Evolutionary conservation across 192 early-diverging fungal genomes (phyloP).

Genomic region (Backusella macrospora): DNA sequence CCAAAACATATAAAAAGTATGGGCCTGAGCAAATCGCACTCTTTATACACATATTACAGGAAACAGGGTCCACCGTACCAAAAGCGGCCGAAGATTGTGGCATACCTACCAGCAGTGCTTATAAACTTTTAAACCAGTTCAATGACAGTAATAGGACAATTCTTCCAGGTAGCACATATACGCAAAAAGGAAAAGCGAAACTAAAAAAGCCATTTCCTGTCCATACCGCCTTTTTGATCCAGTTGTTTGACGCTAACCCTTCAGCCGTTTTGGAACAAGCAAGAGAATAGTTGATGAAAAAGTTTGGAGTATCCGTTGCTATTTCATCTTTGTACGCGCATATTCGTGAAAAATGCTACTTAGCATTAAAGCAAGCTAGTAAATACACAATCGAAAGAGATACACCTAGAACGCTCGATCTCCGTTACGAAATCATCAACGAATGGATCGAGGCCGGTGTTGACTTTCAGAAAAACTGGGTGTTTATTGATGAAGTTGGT

Average conservation of each 20-base stretch:
- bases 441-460: slow-evolving; percentile 7
- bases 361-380: background rate
- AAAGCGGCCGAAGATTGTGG: slow-evolving; percentile 4
- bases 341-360: background rate
- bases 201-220: background rate
- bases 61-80: slow-evolving; percentile 1
- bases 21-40: background rate
- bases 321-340: background rate
- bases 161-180: background rate
- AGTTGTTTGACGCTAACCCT: background rate
- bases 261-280: background rate
- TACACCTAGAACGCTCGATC: background rate
- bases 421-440: background rate
- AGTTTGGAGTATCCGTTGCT: background rate
- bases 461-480: slow-evolving; percentile 12
- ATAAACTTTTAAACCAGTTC: slow-evolving; percentile 4
- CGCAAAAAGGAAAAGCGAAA: background rate
- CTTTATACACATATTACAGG: slow-evolving; percentile 4
- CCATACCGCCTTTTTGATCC: background rate
- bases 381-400: background rate
- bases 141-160: slow-evolving; percentile 12
- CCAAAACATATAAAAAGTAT: slow-evolving; percentile 12
- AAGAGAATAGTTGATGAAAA: background rate
- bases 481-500: background rate
- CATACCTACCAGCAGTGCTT: slow-evolving; percentile 8